Conservation (phyloP, 129 eudicot species). For the Helianthus annuus region HanXRQr2.0-SUNRISE NC_035449.2:13826973-13827472, state of each 20-base stretch:
- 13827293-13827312: constrained; percentile 23
- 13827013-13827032: constrained; percentile 39
- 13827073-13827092: constrained; percentile 4
- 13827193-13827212: constrained; percentile 11
- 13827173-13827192: constrained; percentile 33
- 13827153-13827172: constrained; percentile 27
- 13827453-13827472: constrained; percentile 23
- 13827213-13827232: constrained; percentile 11
- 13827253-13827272: constrained; percentile 25
- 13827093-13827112: constrained; percentile 23
- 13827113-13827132: constrained; percentile 33
- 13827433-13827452: constrained; percentile 28
- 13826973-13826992: background rate
- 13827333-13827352: constrained; percentile 33
- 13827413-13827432: constrained; percentile 29
- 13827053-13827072: constrained; percentile 32
- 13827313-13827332: constrained; percentile 19
- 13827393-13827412: constrained; percentile 28
- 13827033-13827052: constrained; percentile 45
- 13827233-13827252: constrained; percentile 35
- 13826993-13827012: constrained; percentile 22
- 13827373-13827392: constrained; percentile 24
- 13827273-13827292: constrained; percentile 40
- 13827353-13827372: constrained; percentile 28
- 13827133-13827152: constrained; percentile 39